A percentile compares a stretch with the other conserved stretches of the same genome.
These are phyloP conservation scores for Magnusiomyces ingens DNA, from an alignment of 1,139 yeast species.

Conservation along the genomic window DNA sequence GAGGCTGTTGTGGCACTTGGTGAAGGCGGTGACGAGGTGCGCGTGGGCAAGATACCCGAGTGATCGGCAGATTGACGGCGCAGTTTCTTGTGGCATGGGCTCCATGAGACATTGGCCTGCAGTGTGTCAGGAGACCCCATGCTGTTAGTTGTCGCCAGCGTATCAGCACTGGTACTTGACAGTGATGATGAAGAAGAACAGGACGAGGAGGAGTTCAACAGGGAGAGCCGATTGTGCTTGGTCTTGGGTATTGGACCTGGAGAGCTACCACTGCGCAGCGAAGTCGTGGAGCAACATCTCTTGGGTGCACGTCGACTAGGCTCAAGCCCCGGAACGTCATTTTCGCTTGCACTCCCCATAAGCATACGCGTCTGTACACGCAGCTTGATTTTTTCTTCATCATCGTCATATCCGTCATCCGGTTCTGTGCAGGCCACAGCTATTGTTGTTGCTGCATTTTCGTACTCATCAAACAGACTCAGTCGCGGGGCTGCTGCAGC, in stretches of 20 bases:
- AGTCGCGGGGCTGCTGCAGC: neutral
- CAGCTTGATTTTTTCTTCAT: neutral
- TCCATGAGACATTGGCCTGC: no score
- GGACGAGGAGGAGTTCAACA: neutral
- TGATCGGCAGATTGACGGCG: neutral
- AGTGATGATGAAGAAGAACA: neutral
- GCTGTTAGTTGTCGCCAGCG: no score
- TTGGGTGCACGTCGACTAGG: neutral
- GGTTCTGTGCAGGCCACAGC: no score
- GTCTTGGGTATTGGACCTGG: neutral
- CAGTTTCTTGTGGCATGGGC: neutral
- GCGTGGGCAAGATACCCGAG: neutral
- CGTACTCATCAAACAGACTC: neutral
- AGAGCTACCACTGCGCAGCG: neutral
- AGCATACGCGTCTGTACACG: neutral
- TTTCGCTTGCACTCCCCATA: neutral
- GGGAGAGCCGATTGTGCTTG: no score
- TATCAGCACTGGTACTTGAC: neutral
- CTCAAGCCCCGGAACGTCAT: no score
- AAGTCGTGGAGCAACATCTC: neutral
- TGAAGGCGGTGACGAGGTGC: neutral
- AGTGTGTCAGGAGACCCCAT: no score
- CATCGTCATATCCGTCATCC: neutral
- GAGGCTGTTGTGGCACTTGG: neutral
- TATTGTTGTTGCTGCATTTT: neutral